Conservation (phyloP, 179 eudicot species). For the Drosera spatulata region DNA sequence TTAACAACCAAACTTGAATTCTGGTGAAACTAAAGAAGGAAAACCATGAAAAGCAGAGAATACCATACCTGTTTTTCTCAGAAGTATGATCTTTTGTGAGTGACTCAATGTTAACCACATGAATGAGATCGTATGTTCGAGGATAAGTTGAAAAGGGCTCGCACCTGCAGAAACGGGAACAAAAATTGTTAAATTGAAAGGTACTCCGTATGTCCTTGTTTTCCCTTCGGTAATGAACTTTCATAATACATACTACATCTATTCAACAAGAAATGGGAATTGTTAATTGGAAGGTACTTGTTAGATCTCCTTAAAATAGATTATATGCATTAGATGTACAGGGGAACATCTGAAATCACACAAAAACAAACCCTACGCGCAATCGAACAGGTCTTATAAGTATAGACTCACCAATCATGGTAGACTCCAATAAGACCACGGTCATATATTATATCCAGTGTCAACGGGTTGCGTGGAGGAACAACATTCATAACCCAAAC, state of each 20-base stretch:
- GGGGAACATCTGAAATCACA: too few relatives aligned
- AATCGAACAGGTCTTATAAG: conserved; percentile 7
- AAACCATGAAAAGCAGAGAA: not conserved
- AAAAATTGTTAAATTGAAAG: conserved; percentile 5
- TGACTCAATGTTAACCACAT: conserved; percentile 61
- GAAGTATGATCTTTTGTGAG: conserved; percentile 54
- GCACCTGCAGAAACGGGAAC: conserved; percentile 48
- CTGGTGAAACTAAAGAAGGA: too few relatives aligned
- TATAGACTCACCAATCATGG: conserved; percentile 48
- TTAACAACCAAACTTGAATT: too few relatives aligned
- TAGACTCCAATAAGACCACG: conserved; percentile 51
- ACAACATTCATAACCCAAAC: conserved; percentile 51
- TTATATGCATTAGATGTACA: too few relatives aligned
- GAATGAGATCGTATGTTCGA: conserved; percentile 81
- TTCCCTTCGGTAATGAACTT: too few relatives aligned
- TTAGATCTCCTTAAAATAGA: too few relatives aligned
- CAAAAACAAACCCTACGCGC: too few relatives aligned
- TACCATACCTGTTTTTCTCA: conserved; percentile 56
- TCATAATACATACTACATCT: too few relatives aligned
- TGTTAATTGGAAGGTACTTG: too few relatives aligned
- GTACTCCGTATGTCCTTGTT: too few relatives aligned
- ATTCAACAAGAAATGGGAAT: too few relatives aligned
- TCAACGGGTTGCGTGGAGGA: conserved; percentile 32
- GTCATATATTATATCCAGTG: conserved; percentile 46
- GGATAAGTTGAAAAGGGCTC: conserved; percentile 98